Evolutionary conservation across 106 monocot species (phyloP), one percentile per base, ranked within the genome.

Genomic region (Narthecium ossifragum): DNA sequence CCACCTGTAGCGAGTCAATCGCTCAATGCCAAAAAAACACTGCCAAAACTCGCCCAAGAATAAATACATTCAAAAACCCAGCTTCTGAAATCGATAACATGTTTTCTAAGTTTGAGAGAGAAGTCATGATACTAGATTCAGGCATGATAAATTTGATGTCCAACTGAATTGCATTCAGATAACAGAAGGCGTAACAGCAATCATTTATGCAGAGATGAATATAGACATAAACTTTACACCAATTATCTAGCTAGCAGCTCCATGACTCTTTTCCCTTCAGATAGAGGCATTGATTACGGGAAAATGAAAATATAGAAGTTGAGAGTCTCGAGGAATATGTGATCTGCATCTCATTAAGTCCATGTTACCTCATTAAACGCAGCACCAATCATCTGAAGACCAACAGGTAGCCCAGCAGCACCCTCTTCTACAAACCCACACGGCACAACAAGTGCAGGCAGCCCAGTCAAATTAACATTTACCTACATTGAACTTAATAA

Each of bases 381-480:
- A 37, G 83, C 65, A 40, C 86, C 80, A 53, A 96, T 90, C 80
- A 96, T 83, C 75, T 96, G 94, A 84, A 96, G 80, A 9, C 94
- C 93, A 62, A 93, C 79, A 26, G 93, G 93, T 33, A 93, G 77
- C 8, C 82, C 73, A 46, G 68, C 62, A 55, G 49, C 21, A 58
- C 83, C 90, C 63, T 80, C 94, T 53, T 84, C 78, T 24, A 86
- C 86, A 75, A 90, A 86, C 15, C 94, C 94, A 67, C 94, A 96
- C 17, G 90, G 94, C 45, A 96, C 78, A 17, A 96, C 94, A 29
- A 96, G 46, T 53, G 94, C 89, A 55, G 94, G 94, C 14, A 96
- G 78, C 23, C 90, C 94, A 46, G 94, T 90, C 57, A 96, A 72
- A 64, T 96, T 96, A 30, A 96, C 94, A 66, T 96, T 96, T 37